A percentile compares a stretch with the other conserved stretches of the same genome.
Conservation (phyloP, 2,329 filamentous ascomycete species). For the Cladosporium sp. region DNA sequence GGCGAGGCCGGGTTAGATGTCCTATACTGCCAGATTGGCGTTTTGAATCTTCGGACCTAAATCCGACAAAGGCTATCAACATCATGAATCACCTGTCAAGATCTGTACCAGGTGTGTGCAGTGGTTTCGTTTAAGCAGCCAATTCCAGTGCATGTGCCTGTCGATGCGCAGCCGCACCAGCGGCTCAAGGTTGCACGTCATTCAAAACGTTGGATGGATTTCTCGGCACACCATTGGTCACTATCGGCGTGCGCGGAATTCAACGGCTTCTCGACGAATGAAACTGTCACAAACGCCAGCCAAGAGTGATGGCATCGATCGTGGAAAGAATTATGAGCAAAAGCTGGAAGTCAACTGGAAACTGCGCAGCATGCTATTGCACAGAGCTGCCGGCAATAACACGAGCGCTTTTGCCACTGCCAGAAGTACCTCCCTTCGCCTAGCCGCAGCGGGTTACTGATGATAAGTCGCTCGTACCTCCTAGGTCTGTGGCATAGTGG, state of each 20-base stretch:
- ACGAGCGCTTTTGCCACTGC: not conserved
- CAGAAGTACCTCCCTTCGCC: not conserved
- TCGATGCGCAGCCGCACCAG: conserved; percentile 4
- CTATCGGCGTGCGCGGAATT: not conserved
- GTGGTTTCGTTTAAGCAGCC: conserved; percentile 7
- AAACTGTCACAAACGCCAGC: not conserved
- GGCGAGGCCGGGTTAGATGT: too few relatives aligned
- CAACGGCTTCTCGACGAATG: conserved; percentile 13
- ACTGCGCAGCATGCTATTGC: not conserved
- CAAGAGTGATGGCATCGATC: not conserved
- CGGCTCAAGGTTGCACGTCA: conserved; percentile 10
- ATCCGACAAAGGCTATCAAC: not conserved
- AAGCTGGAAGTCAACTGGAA: not conserved
- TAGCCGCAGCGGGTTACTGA: conserved; percentile 1
- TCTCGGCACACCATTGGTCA: conserved; percentile 11
- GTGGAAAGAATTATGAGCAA: not conserved
- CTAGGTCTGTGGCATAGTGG: conserved; percentile 8
- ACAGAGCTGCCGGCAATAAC: conserved; percentile 4
- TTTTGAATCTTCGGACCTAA: not conserved
- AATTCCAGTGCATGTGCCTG: conserved; percentile 8
- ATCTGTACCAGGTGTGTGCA: not conserved
- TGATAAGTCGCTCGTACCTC: not conserved
- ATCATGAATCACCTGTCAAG: conserved; percentile 9
- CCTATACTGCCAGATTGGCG: too few relatives aligned
- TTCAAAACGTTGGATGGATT: conserved; percentile 9